Base-by-base conservation (phyloP, 2,329 filamentous ascomycete species). In the Aschersonia sp. region DNA sequence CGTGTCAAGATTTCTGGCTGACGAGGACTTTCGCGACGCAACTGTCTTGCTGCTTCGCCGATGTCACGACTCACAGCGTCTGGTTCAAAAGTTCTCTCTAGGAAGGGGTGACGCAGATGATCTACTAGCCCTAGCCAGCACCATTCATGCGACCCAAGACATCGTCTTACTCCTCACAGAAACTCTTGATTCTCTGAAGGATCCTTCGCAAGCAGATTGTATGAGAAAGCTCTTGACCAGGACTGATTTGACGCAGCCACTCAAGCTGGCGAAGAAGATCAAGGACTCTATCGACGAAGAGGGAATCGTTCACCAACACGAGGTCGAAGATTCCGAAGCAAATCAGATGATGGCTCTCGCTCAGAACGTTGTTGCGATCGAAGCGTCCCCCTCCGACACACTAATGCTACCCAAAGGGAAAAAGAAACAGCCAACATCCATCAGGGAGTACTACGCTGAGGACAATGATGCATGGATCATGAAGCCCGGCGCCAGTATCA, bases 31-130 rank as follows among this genome's bases (percentile, higher is more conserved):
- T 5, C 78, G 85, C 42, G 85, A 94, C 54, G 72, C 78, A 42
- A 67, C 94, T 30, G 68, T 79, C 1, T 61, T 76, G 12, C 69
- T 94, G 3, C 71, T 98, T 2, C 78, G 79, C 52, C 75, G 79
- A 30, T 90, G 82, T 46, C 82, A 87, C 56, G 92, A 98, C 65
- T 87, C 87, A 2, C 83, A 94, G 58, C 84, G 92, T 1, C 71
- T 98, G 4, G 81, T 95, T 2, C 92, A 97, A 58, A 96, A 92
- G 60, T 97, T 98, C 62, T 85, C 90, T 0, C 76, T 97, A 7
- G 89, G 90, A 9, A 79, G 87, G 52, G 92, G 90, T n/a, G 85
- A 94, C 57, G 76, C 90, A 1, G 90, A 97, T 59, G 92, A 97
- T 62, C 74, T 98, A 39, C 70, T 97, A 42, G 84, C 80, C 45